Percentiles rank a stretch among this genome's conserved stretches.
Conservation (phyloP, 805 yeast species). For the Ogataea paradorogensis region DNA sequence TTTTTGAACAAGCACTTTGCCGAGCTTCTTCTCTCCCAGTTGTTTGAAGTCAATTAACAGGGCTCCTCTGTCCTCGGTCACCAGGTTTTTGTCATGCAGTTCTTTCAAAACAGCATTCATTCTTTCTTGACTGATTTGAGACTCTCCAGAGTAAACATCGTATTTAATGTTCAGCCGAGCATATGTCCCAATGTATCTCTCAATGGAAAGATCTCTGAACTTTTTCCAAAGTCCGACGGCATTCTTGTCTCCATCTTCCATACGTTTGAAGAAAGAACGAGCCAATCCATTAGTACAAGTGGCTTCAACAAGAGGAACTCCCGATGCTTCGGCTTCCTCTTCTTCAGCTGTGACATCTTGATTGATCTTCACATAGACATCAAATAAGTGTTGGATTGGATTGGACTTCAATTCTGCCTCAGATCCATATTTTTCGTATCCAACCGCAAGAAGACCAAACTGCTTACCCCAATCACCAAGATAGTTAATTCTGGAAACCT, state of each 20-base stretch:
- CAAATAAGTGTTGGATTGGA: constrained; percentile 93
- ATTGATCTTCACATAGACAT: constrained; percentile 87
- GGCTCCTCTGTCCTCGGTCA: constrained; percentile 90
- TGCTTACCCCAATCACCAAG: constrained; percentile 99
- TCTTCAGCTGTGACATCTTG: constrained; percentile 66
- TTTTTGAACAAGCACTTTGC: constrained; percentile 89
- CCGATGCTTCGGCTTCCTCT: constrained; percentile 49
- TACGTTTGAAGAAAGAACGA: constrained; percentile 76
- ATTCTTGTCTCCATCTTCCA: constrained; percentile 90
- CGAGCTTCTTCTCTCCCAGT: constrained; percentile 80
- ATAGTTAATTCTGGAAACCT: constrained; percentile 89
- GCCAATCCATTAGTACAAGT: constrained; percentile 76
- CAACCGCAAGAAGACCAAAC: constrained; percentile 93
- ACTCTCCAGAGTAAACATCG: constrained; percentile 92
- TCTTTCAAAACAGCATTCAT: constrained; percentile 64
- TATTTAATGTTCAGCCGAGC: constrained; percentile 87
- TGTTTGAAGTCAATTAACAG: constrained; percentile 78
- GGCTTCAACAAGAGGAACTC: constrained; percentile 44
- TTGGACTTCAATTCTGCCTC: constrained; percentile 67
- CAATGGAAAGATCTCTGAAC: constrained; percentile 89
- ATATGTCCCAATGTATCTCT: constrained; percentile 80
- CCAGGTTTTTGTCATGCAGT: constrained; percentile 65
- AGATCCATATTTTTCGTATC: constrained; percentile 80
- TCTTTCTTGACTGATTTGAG: constrained; percentile 75
- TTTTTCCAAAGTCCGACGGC: constrained; percentile 78